phyloP scores from a whole-genome alignment of 208 protist species.

The Wallacemonas sp. region DNA sequence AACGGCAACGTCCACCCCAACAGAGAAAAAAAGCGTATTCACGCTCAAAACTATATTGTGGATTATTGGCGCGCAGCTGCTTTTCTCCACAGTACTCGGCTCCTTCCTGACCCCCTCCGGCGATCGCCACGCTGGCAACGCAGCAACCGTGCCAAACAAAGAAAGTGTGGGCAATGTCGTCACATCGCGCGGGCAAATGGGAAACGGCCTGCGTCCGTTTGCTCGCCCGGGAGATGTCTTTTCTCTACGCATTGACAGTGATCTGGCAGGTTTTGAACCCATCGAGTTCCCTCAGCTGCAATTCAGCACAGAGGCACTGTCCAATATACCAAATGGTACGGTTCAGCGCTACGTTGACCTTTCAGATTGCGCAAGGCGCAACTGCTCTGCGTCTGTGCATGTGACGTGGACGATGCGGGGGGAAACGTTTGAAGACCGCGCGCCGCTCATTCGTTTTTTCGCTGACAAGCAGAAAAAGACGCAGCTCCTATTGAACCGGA shows the following conservation, averaged over 20 bases:
- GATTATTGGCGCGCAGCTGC: conserved; percentile 9
- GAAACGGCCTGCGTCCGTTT: conserved; percentile 19
- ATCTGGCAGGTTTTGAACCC: conserved; percentile 29
- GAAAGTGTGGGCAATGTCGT: too few relatives aligned
- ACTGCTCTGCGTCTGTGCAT: conserved; percentile 22
- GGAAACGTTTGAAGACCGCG: conserved; percentile 25
- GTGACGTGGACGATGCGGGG: conserved; percentile 29
- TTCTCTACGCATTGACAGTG: conserved; percentile 20
- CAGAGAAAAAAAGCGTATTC: not conserved
- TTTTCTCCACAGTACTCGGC: not conserved
- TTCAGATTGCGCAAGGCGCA: conserved; percentile 13
- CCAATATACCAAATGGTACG: not conserved
- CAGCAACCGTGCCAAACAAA: conserved; percentile 1
- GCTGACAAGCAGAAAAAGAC: conserved; percentile 28
- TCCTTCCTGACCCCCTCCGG: not conserved
- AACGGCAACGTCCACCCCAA: not conserved
- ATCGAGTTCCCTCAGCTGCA: conserved; percentile 21
- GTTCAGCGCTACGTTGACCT: conserved; percentile 20
- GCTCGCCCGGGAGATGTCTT: conserved; percentile 25
- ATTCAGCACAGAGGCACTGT: conserved; percentile 24
- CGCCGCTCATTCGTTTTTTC: conserved; percentile 33
- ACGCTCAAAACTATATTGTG: not conserved
- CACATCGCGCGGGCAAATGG: not conserved
- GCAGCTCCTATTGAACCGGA: conserved; percentile 23
- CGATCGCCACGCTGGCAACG: not conserved